Percentiles rank a stretch among this genome's conserved stretches.
Conservation (phyloP, 441 rosid genomes). For the Bruguiera hainesii region DNA sequence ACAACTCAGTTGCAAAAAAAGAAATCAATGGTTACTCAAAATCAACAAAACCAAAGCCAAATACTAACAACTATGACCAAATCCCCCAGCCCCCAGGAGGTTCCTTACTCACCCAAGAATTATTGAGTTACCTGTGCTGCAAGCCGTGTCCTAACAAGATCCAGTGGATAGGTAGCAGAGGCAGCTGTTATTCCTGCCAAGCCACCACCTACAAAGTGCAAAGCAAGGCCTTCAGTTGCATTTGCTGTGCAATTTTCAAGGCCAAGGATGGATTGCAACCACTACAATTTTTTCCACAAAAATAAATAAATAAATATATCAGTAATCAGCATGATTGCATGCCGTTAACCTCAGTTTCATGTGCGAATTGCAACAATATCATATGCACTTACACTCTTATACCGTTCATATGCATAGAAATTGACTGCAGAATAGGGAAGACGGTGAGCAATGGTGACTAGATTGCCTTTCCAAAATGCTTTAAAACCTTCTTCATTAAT, state of each 20-base stretch:
- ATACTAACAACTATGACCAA: neutral
- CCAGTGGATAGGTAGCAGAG: slow-evolving; percentile 83
- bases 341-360: neutral
- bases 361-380: neutral
- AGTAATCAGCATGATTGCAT: slow-evolving; percentile 1
- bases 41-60: neutral
- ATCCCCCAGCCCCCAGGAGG: neutral
- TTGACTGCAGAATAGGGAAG: slow-evolving; percentile 81
- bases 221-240: slow-evolving; percentile 36
- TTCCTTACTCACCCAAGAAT: slow-evolving; percentile 18
- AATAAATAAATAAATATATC: slow-evolving; percentile 7
- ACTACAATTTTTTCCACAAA: slow-evolving; percentile 29
- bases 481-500: slow-evolving; percentile 77
- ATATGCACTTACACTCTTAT: slow-evolving; percentile 49
- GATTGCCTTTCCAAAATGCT: slow-evolving; percentile 95
- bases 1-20: slow-evolving; percentile 9
- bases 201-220: slow-evolving; percentile 88
- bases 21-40: neutral
- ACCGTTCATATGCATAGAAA: slow-evolving; percentile 80
- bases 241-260: slow-evolving; percentile 37
- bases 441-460: slow-evolving; percentile 90
- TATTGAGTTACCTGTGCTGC: slow-evolving; percentile 78
- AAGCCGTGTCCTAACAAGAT: slow-evolving; percentile 96
- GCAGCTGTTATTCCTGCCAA: slow-evolving; percentile 96
- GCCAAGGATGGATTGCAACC: slow-evolving; percentile 45